phyloP scores from a whole-genome alignment of 176 grass and related monocot genomes.

The Typha latifolia region DNA sequence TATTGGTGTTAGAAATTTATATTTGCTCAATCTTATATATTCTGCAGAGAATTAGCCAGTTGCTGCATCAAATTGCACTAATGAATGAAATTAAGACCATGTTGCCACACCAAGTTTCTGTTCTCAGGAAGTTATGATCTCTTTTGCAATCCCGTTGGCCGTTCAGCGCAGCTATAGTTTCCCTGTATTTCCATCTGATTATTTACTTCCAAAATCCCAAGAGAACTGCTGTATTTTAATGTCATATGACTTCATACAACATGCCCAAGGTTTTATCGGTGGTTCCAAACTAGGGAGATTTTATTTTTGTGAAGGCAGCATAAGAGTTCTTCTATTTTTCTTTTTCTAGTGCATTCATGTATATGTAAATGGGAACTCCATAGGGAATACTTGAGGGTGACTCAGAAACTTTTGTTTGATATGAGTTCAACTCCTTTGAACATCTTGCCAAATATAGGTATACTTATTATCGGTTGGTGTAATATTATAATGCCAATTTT shows the following conservation, averaged over 20 bases:
- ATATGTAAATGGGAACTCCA: too few species aligned
- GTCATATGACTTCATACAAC: neutral
- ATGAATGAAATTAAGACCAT: slow-evolving; percentile 21
- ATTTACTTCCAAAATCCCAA: neutral
- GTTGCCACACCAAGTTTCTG: slow-evolving; percentile 12
- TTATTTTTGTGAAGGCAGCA: neutral
- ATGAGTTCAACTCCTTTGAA: too few species aligned
- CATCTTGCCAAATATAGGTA: too few species aligned
- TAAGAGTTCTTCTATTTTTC: too few species aligned
- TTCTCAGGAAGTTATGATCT: slow-evolving; percentile 19
- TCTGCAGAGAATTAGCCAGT: slow-evolving; percentile 23
- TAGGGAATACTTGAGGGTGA: too few species aligned
- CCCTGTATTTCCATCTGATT: neutral
- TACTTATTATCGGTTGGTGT: too few species aligned
- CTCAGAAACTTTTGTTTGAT: too few species aligned
- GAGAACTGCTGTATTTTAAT: neutral
- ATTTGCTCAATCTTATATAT: slow-evolving; percentile 4
- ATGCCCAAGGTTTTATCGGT: neutral
- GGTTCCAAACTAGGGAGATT: neutral
- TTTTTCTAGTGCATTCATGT: too few species aligned
- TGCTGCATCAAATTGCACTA: slow-evolving; percentile 29
- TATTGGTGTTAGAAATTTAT: neutral
- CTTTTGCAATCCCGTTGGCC: slow-evolving; percentile 9
- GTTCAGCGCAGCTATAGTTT: neutral
- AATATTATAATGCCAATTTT: too few species aligned